Conservation (phyloP, 2,329 filamentous ascomycete species). For the Neodidymelliopsis sp. region DNA sequence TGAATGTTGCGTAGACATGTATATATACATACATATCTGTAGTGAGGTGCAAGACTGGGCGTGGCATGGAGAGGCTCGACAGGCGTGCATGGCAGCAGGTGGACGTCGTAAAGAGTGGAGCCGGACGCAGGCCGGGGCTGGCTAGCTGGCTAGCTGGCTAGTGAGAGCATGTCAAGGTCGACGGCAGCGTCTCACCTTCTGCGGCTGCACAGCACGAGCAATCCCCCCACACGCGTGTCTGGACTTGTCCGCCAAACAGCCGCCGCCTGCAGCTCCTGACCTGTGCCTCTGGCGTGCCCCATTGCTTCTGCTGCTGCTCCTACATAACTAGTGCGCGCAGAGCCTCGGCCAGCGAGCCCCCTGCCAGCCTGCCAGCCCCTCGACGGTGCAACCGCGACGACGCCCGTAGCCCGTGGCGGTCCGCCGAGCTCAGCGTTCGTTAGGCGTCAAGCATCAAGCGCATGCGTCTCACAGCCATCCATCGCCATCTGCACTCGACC, state of each 20-base stretch:
- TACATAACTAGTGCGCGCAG: conserved; percentile 1
- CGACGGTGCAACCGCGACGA: conserved; percentile 5
- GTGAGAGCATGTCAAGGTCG: too few species aligned
- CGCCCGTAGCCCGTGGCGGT: conserved; percentile 16
- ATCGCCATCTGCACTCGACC: conserved; percentile 12
- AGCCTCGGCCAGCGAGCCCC: conserved; percentile 18
- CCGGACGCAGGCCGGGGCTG: conserved; percentile 11
- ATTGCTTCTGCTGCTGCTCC: too few species aligned
- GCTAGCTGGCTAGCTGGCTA: conserved; percentile 7
- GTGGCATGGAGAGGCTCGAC: conserved; percentile 8
- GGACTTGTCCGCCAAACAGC: conserved; percentile 15
- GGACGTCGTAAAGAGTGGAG: conserved; percentile 19
- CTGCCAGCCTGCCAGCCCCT: conserved; percentile 20
- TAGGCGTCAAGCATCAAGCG: too few species aligned
- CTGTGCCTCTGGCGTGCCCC: conserved; percentile 1
- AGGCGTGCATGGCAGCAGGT: conserved; percentile 15
- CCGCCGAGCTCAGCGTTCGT: conserved; percentile 17
- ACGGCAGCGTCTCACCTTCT: conserved; percentile 11
- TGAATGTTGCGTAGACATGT: too few species aligned
- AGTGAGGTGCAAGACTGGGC: neutral
- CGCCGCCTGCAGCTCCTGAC: neutral
- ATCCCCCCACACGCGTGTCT: conserved; percentile 16
- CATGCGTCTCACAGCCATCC: conserved; percentile 13
- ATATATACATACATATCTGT: too few species aligned
- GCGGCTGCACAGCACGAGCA: conserved; percentile 19